phyloP scores from a whole-genome alignment of 257 asterid species.

The Gentiana straminea region DNA sequence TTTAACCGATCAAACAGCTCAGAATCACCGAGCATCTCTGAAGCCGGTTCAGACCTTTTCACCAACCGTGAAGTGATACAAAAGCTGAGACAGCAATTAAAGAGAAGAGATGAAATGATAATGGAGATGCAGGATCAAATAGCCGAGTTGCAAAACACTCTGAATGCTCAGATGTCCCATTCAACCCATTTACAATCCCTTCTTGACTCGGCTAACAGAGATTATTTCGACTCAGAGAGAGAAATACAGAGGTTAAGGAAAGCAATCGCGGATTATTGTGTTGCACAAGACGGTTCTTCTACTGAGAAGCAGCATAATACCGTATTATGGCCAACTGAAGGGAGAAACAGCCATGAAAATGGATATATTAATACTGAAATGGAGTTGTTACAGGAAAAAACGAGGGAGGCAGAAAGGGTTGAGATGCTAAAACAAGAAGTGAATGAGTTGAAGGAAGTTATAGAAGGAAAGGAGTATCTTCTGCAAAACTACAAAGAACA shows the following conservation, averaged over 20 bases:
- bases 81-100: slow-evolving; percentile 78
- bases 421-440: slow-evolving; percentile 69
- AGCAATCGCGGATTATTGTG: slow-evolving; percentile 77
- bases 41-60: slow-evolving; percentile 84
- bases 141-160: slow-evolving; percentile 53
- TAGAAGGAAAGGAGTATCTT: slow-evolving; percentile 78
- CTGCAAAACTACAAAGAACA: slow-evolving; percentile 85
- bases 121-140: slow-evolving; percentile 93
- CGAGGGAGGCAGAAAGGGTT: slow-evolving; percentile 45
- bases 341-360: slow-evolving; percentile 38
- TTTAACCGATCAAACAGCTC: slow-evolving; percentile 84
- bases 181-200: slow-evolving; percentile 65
- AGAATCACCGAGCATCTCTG: slow-evolving; percentile 82
- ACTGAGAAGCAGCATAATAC: slow-evolving; percentile 39
- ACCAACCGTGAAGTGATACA: slow-evolving; percentile 85
- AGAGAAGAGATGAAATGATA: slow-evolving; percentile 85
- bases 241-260: slow-evolving; percentile 85
- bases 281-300: slow-evolving; percentile 38
- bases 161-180: slow-evolving; percentile 47
- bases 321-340: slow-evolving; percentile 50
- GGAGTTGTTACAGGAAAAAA: slow-evolving; percentile 37
- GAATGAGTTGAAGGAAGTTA: slow-evolving; percentile 63
- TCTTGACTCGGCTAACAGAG: slow-evolving; percentile 70
- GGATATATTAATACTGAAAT: slow-evolving; percentile 42
- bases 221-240: slow-evolving; percentile 62